Evolutionary conservation across 192 early-diverging fungal species (phyloP), one percentile per base, ranked within the genome.

Genomic region (Funneliformis mosseae): DNA sequence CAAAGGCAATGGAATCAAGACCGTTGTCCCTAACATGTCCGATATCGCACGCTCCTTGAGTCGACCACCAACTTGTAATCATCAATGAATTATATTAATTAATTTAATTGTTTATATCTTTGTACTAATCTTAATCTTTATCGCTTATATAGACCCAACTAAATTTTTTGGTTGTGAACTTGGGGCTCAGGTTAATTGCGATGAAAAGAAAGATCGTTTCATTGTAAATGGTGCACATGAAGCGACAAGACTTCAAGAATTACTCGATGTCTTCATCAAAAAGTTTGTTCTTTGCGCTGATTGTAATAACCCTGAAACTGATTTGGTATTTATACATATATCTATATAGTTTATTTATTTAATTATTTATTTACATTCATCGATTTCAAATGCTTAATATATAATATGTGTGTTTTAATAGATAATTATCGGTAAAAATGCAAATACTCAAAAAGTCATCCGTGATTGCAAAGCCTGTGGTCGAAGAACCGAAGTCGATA

Each of bases 1-100:
- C 79, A 96, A 94, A 85, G 98, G 98, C 64, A 99, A 99, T 89
- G 97, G 97, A 77, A 98, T 99, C 87, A 99, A 99, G 87, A 99
- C 98, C 8, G 96, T 97, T 64, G 89, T 99, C 80, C 93, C 95
- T 75, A 99, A 99, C 91, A 98, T 99, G 94, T 80, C 91, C 43
- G 96, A 98, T 75, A 93, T 99, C 80, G 93, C 96, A 23, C 94
- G 94, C 78, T 91, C 97, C 23, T 88, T 99, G 38, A 88, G 88
- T 81, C 92, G 98, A 60, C 97, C 97, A 39, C 92, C 95, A 18
- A 83, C 93, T 38, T 99, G 93, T 90, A 90, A 76, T 85, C 84
- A 28, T 23, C 72, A 2, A 16, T 41, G n/a, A n/a, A 5, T 0
- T 64, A 14, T 23, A 28, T 27, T 33, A 14, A 9, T 2, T 8